phyloP scores from a whole-genome alignment of 306 rosid genomes.

The Prunus padus region DNA sequence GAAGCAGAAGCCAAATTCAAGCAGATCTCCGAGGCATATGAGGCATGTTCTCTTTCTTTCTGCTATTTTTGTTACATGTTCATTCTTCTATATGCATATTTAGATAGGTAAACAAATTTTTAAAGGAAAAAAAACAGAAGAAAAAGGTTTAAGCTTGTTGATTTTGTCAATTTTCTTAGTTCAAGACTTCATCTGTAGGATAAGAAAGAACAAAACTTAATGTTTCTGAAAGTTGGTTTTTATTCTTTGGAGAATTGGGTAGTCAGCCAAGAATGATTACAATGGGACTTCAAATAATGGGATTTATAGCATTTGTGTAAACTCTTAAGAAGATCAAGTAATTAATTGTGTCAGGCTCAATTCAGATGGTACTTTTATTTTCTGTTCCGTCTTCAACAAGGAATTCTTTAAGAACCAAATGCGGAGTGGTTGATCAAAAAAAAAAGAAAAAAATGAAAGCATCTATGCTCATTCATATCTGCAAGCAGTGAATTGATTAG shows the following conservation, averaged over 20 bases:
- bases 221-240: neutral
- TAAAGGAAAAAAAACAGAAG: too few species aligned
- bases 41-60: constrained; percentile 47
- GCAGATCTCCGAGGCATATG: constrained; percentile 94
- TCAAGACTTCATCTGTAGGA: neutral
- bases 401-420: neutral
- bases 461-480: neutral
- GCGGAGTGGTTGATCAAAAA: too few species aligned
- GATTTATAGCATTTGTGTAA: neutral
- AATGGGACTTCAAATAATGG: neutral
- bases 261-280: neutral
- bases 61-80: neutral
- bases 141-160: too few species aligned
- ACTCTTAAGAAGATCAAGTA: neutral
- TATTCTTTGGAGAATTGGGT: neutral
- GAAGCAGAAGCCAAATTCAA: constrained; percentile 98
- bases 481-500: neutral
- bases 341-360: neutral
- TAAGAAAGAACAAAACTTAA: neutral
- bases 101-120: too few species aligned
- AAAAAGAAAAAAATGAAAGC: too few species aligned
- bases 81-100: neutral
- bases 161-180: neutral
- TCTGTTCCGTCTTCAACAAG: constrained; percentile 4
- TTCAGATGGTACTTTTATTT: neutral